phyloP scores from a whole-genome alignment of 2,329 filamentous ascomycete genomes.

The Cordyceps militaris region DNA sequence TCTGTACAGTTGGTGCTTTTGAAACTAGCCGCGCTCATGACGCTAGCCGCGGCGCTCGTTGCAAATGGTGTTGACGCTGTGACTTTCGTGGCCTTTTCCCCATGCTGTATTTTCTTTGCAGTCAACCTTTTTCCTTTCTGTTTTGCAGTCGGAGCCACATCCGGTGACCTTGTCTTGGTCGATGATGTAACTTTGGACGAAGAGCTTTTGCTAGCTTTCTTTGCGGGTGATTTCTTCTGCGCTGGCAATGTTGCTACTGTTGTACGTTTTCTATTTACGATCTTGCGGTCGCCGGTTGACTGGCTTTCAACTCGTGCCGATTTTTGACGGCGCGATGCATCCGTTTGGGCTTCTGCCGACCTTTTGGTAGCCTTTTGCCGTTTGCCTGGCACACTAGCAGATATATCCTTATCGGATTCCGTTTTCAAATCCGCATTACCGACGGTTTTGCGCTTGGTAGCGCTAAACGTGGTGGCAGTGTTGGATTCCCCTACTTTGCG shows the following conservation, averaged over 20 bases:
- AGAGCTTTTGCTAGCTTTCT: not conserved
- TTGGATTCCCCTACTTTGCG: not conserved
- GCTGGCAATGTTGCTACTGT: not conserved
- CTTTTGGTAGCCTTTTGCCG: not conserved
- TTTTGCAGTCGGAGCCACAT: not conserved
- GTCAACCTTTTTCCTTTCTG: not conserved
- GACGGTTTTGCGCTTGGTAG: not conserved
- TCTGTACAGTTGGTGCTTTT: not conserved
- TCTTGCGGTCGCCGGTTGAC: not conserved
- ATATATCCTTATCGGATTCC: not conserved
- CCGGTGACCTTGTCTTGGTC: not conserved
- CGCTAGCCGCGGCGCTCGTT: not conserved
- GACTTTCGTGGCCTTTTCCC: not conserved
- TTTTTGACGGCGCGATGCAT: not conserved
- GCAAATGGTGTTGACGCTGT: not conserved
- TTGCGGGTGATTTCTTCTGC: not conserved
- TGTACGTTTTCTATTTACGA: not conserved
- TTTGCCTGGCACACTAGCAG: not conserved
- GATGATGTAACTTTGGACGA: too few relatives aligned
- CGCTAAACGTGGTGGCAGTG: not conserved
- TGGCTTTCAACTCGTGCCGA: not conserved
- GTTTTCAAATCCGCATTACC: not conserved
- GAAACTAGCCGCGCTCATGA: not conserved
- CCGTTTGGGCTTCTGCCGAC: too few relatives aligned
- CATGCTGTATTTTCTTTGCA: not conserved